Percentiles rank a stretch among this genome's conserved stretches.
These are phyloP conservation scores for Hypomyces rosellus DNA, from an alignment of 2,329 filamentous ascomycete species.

Conservation along the genomic window DNA sequence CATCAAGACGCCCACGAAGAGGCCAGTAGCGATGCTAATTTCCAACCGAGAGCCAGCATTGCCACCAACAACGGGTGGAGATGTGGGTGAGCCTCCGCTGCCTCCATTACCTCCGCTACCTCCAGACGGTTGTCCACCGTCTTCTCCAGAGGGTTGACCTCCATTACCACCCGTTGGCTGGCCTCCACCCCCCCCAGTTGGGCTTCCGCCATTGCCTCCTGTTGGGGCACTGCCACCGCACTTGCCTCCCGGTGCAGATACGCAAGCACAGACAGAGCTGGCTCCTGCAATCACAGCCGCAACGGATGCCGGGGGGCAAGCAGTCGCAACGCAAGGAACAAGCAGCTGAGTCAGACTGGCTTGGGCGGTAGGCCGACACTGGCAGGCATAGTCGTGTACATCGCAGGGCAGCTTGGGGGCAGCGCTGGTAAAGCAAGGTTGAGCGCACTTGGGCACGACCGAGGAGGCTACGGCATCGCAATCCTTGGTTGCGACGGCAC, in stretches of 20 bases:
- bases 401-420: slow-evolving; percentile 21
- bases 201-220: slow-evolving; percentile 1
- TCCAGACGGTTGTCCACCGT: neutral
- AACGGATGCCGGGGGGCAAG: slow-evolving; percentile 18
- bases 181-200: neutral
- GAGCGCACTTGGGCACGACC: slow-evolving; percentile 21
- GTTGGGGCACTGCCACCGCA: slow-evolving; percentile 7
- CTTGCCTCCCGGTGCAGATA: slow-evolving; percentile 6
- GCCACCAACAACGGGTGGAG: slow-evolving; percentile 9
- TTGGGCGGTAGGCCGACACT: slow-evolving; percentile 20
- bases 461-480: slow-evolving; percentile 21
- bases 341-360: slow-evolving; percentile 18
- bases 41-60: slow-evolving; percentile 17
- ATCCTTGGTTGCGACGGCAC: slow-evolving; percentile 13
- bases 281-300: slow-evolving; percentile 22
- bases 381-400: slow-evolving; percentile 22
- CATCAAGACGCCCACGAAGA: slow-evolving; percentile 20
- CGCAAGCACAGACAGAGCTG: slow-evolving; percentile 17
- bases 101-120: neutral
- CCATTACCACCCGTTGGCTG: neutral
- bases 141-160: neutral
- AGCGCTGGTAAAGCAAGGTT: slow-evolving; percentile 21
- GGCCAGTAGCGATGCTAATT: slow-evolving; percentile 18
- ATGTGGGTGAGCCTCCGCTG: slow-evolving; percentile 2
- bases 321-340: slow-evolving; percentile 23